Base-by-base conservation (phyloP, 768 basidiomycete genomes). In the Termitomyces titanicus region DNA sequence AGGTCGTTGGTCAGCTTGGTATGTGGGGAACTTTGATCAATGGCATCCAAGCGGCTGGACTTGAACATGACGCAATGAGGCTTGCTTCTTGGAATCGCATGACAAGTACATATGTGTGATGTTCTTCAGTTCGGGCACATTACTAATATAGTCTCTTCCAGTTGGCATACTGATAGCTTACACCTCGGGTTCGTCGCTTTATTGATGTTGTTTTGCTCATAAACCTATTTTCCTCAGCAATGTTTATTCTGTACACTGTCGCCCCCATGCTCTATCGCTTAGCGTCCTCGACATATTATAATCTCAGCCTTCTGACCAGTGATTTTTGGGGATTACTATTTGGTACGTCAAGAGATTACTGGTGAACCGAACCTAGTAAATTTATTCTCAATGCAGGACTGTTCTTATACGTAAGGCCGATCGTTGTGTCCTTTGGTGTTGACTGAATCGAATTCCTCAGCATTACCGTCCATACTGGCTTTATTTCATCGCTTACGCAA, bases 271-370 rank as follows among this genome's bases (percentile, higher is more conserved):
- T 94, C 38, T 94, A 94, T 70, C 87, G 92, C 54, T 78, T 89
- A 68, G 87, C 92, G 12, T 93, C 92, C 0, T 91, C 90, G 17
- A 83, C 89, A 7, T 94, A 85, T 73, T 94, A 84, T 72, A 94
- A 94, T 65, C 77, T 94, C 59, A 89, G 86, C 61, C 70, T 94
- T 10, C 80, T 94, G n/a, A 87, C 92, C 13, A 88, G 88, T 66
- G 91, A 94, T 71, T 94, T 93, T 61, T 94, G 86, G 63, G 90
- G 92, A 29, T 77, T 94, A 47, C 75, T 94, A 20, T 91, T 94
- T 64, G 92, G 79, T 78, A 57, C 12, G 74, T 66, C 11, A 29
- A 31, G 35, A 47, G 33, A 9, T 9, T 46, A 3, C 63, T 63
- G 17, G 25, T n/a, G n/a, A 18, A 20, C 42, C 29, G 33, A n/a